Percentiles rank a stretch among this genome's conserved stretches.
phyloP scores from a whole-genome alignment of 2,329 filamentous ascomycete species.

The Biscogniauxia marginata region DNA sequence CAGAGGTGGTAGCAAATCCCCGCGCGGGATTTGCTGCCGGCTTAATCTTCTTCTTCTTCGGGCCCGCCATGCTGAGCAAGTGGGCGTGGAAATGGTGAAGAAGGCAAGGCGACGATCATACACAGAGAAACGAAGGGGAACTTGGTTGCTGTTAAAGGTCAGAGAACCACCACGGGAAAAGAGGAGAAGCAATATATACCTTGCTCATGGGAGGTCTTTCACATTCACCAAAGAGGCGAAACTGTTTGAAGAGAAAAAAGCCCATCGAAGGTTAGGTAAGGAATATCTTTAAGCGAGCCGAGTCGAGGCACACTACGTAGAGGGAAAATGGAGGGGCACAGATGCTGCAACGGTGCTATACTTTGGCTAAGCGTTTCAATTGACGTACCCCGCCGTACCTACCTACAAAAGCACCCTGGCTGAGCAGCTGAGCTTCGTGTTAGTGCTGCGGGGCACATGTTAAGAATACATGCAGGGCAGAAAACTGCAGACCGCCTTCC shows the following conservation, averaged over 20 bases:
- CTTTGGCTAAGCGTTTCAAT: too few relatives aligned
- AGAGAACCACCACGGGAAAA: too few relatives aligned
- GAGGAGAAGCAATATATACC: too few relatives aligned
- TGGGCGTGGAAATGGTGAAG: neutral
- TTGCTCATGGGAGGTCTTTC: too few relatives aligned
- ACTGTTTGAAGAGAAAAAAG: neutral
- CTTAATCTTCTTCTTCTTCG: slow-evolving; percentile 89
- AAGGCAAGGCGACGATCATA: neutral
- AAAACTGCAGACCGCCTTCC: neutral
- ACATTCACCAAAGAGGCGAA: neutral
- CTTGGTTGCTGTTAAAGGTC: neutral
- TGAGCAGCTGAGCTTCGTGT: too few relatives aligned
- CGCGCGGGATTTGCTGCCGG: slow-evolving; percentile 80
- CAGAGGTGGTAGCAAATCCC: slow-evolving; percentile 90
- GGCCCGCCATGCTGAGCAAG: slow-evolving; percentile 57
- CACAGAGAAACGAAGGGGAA: neutral
- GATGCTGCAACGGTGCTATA: neutral
- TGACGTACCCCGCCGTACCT: too few relatives aligned
- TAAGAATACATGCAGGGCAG: too few relatives aligned
- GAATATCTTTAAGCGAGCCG: neutral
- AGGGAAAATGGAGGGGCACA: neutral
- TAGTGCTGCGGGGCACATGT: too few relatives aligned
- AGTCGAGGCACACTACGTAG: neutral
- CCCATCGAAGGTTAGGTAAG: neutral
- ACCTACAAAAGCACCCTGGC: too few relatives aligned